Evolutionary conservation across 768 basidiomycete genomes (phyloP), one percentile per base, ranked within the genome.

Genomic region (Lentinula detonsa): DNA sequence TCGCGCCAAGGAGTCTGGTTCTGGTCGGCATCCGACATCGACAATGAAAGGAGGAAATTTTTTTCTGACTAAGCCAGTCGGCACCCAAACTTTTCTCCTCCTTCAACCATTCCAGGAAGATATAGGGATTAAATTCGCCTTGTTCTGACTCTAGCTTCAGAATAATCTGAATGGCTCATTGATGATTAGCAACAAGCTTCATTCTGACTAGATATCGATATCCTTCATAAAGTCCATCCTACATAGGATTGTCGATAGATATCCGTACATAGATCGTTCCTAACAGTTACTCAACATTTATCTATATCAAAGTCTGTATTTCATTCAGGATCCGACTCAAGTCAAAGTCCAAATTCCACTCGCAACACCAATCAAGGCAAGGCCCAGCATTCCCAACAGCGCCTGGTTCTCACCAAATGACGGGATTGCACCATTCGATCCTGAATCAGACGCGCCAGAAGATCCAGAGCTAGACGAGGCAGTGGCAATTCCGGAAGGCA

Each of bases 321-420:
- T 45, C 16, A 7, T 21, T 48, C 18, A 28, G 11, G 18, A 56
- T n/a, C 35, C 45, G 21, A 18, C 42, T 55, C 23, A 59, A n/a
- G 54, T 18, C 48, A 33, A 48, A 5, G 11, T 62, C 61, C 55
- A 58, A 34, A 61, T 40, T 43, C 59, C 55, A 35, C 61, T 58
- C 37, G 49, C 42, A 55, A 42, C 43, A 43, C 46, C 60, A 28
- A 60, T 45, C n/a, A 61, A 33, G 4, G 35, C 53, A 8, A 53
- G 23, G 4, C 28, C 34, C 35, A 57, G 16, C 51, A 57, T 58
- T 37, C 54, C 61, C 6, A 74, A 59, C 39, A 84, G 51, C 4
- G 71, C 72, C 39, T 74, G 62, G 56, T 6, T 71, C 69, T 21
- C 71, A 71, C 42, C 65, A 70, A 51, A 67, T 65, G 35, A 9